Percentiles rank a stretch among this genome's conserved stretches.
These are phyloP conservation scores for Massariosphaeria phaeospora DNA, from an alignment of 495 filamentous ascomycete species.

Conservation along the genomic window DNA sequence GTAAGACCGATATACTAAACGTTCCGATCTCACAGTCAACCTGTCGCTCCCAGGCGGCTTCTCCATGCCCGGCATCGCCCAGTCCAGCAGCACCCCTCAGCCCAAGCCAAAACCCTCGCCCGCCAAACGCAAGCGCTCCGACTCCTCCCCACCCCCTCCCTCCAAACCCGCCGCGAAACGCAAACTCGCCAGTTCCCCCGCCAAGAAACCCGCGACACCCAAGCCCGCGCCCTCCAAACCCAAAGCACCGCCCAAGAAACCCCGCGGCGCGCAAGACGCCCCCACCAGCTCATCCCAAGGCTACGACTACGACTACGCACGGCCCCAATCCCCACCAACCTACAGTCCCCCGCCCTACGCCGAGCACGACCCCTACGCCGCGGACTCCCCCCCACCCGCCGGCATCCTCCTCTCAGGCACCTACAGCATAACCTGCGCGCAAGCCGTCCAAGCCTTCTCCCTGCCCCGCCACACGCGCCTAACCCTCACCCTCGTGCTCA, in stretches of 20 bases:
- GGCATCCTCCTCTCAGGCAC: slow-evolving; percentile 40
- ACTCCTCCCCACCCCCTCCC: no score
- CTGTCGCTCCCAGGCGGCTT: not conserved
- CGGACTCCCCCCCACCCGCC: not conserved
- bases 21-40: not conserved
- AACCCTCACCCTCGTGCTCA: not conserved
- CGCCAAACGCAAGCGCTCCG: not conserved
- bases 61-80: not conserved
- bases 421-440: slow-evolving; percentile 39
- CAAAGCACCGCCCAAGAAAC: not conserved
- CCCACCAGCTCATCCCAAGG: no score
- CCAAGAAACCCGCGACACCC: not conserved
- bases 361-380: slow-evolving; percentile 23
- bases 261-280: not conserved
- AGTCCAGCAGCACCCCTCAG: not conserved
- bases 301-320: not conserved
- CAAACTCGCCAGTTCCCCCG: not conserved
- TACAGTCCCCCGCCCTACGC: not conserved
- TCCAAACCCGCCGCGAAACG: not conserved
- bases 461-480: not conserved
- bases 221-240: not conserved
- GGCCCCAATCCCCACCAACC: not conserved
- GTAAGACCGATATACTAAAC: not conserved
- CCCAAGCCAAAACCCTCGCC: not conserved
- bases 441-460: slow-evolving; percentile 5